phyloP scores from a whole-genome alignment of 768 basidiomycete genomes.

The Lyophyllum atratum region DNA sequence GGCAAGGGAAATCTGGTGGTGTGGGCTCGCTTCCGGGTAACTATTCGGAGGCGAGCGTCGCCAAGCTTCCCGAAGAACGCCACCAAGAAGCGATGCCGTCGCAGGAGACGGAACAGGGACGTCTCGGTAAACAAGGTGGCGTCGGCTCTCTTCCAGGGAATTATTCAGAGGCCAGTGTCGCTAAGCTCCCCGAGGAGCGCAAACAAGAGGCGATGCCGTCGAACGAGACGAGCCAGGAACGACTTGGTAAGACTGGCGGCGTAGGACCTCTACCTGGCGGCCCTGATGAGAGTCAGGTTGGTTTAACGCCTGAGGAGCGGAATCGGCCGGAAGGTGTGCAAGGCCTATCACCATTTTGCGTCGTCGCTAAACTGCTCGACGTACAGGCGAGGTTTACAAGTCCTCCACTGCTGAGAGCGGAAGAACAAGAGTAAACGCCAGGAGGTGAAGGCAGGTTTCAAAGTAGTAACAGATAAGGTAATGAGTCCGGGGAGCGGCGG shows the following conservation, averaged over 20 bases:
- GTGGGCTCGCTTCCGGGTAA: not conserved
- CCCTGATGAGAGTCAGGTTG: not conserved
- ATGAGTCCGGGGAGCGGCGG: not conserved
- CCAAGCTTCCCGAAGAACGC: not conserved
- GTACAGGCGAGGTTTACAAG: no score
- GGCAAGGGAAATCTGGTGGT: conserved; percentile 25
- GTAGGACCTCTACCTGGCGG: conserved; percentile 16
- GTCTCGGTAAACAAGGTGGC: conserved; percentile 26
- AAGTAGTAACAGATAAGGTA: not conserved
- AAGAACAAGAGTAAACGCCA: not conserved
- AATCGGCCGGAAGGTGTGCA: conserved; percentile 4
- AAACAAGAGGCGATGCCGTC: conserved; percentile 14
- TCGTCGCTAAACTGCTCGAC: not conserved
- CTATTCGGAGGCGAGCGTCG: not conserved
- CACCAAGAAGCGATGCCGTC: not conserved
- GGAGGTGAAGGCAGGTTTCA: not conserved
- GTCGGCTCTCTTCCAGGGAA: conserved; percentile 53
- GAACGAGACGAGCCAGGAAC: conserved; percentile 12
- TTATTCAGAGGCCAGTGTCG: conserved; percentile 44
- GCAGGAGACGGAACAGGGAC: conserved; percentile 7
- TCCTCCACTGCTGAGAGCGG: no score
- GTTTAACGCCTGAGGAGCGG: conserved; percentile 13
- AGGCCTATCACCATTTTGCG: not conserved
- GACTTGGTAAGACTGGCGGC: conserved; percentile 14
- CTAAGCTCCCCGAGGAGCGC: conserved; percentile 51